Base-by-base conservation (phyloP, 495 filamentous ascomycete genomes). In the Aspergillus affinis region DNA sequence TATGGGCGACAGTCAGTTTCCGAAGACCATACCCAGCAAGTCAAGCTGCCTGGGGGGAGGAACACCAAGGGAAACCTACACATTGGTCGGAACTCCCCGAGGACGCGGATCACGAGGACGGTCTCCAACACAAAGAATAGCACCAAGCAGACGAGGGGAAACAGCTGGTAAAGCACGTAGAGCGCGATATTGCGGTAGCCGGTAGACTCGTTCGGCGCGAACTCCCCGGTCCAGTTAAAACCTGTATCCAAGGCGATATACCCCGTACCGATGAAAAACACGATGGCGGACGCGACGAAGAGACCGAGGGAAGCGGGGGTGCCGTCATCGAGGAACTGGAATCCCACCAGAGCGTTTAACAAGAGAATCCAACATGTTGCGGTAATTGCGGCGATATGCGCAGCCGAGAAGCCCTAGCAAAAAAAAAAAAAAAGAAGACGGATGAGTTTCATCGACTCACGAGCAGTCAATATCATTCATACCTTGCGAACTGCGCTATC, bases 231-330 rank as follows among this genome's bases (percentile, higher is more conserved):
- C 86, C 90, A 97, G 64, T 82, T 80, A 68, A 91, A 94, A 3
- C 87, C 94, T 7, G 93, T 97, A 73, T 99, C 94, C 55, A 99
- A 84, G 2, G 92, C 90, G 64, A 99, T 95, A 73, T 96, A 99
- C 17, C 93, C 92, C 5, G 92, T 94, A 27, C 94, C 94, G 62
- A 98, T 79, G 70, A 97, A 94, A 57, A 97, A 74, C 7, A 81
- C 74, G 18, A 81, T 66, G 0, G 86, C 87, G 19, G 94, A 97
- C 19, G 75, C 78, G 55, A 84, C 60, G 51, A 95, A 84, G 13
- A 97, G 80, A 15, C 86, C 90, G 18, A 97, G 64, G 0, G 93
- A 97, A 17, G 93, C 72, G 0, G 88, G 79, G 0, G 94, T 99
- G 36, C 94, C 94, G 65, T 99, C 94, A 62, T 99, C 95, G 54